Evolutionary conservation across 768 basidiomycete genomes (phyloP).

Genomic region (Hydnomerulius pinastri): DNA sequence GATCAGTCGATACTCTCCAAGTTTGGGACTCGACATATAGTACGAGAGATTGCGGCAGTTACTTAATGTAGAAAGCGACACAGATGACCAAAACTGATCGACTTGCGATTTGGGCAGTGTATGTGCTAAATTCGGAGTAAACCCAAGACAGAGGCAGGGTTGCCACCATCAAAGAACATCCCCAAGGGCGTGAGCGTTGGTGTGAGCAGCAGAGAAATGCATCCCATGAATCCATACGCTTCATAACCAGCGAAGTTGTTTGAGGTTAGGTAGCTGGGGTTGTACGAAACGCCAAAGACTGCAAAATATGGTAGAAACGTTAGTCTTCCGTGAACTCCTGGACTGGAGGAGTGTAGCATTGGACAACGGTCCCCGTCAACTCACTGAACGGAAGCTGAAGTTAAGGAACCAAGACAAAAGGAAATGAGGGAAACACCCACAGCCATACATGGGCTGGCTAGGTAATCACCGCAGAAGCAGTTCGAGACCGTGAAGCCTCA

Average conservation of each 20-base stretch:
- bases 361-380: slow-evolving; percentile 1
- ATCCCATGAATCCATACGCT: neutral
- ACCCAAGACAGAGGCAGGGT: neutral
- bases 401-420: neutral
- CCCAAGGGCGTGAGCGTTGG: slow-evolving; percentile 8
- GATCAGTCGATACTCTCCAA: slow-evolving; percentile 1
- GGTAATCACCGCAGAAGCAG: slow-evolving; percentile 12
- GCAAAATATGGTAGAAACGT: slow-evolving; percentile 1
- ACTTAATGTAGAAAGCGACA: neutral
- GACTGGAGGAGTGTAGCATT: slow-evolving; percentile 8
- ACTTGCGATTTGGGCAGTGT: slow-evolving; percentile 9
- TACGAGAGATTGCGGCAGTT: slow-evolving; percentile 2
- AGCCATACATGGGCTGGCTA: neutral
- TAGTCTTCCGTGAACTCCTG: neutral
- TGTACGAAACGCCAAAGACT: slow-evolving; percentile 1
- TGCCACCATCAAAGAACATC: neutral
- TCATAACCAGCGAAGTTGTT: neutral
- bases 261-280: slow-evolving; percentile 13
- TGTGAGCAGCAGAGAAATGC: slow-evolving; percentile 9
- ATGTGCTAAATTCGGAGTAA: slow-evolving; percentile 6
- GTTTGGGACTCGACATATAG: slow-evolving; percentile 1
- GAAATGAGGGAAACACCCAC: neutral
- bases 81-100: neutral
- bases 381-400: slow-evolving; percentile 8
- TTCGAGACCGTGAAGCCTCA: slow-evolving; percentile 6